Evolutionary conservation across 2,329 filamentous ascomycete species (phyloP).

Genomic region (Arachnomyces sp.): DNA sequence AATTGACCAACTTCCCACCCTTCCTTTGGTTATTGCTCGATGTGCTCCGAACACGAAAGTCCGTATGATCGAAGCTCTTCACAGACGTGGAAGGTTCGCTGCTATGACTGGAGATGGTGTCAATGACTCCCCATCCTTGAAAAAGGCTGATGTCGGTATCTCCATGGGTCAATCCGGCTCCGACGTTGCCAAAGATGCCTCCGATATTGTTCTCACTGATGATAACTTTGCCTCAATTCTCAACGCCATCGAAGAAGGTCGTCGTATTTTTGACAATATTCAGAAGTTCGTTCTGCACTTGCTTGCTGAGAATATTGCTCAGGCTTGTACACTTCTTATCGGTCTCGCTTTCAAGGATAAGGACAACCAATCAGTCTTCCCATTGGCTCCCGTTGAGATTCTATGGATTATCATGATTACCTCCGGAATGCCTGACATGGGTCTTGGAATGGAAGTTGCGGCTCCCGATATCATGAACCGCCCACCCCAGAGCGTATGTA

Average conservation of each 20-base stretch:
- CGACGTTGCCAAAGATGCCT: conserved; percentile 73
- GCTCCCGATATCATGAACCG: conserved; percentile 69
- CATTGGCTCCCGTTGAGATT: conserved; percentile 75
- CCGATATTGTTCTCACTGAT: conserved; percentile 31
- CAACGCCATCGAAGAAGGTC: conserved; percentile 72
- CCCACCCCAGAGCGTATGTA: conserved; percentile 56
- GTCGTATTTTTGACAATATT: conserved; percentile 82
- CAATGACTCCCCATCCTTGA: conserved; percentile 76
- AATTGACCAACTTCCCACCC: conserved; percentile 52
- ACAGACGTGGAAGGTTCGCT: conserved; percentile 58
- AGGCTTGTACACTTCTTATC: conserved; percentile 71
- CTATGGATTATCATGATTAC: conserved; percentile 95
- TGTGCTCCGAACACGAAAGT: conserved; percentile 61
- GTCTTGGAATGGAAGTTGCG: conserved; percentile 70
- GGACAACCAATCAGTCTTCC: conserved; percentile 68
- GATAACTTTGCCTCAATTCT: conserved; percentile 68
- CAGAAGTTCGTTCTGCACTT: conserved; percentile 80
- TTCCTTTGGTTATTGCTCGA: conserved; percentile 52
- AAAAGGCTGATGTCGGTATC: conserved; percentile 75
- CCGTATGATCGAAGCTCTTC: conserved; percentile 65
- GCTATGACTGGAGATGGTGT: conserved; percentile 89
- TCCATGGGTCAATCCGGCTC: conserved; percentile 76
- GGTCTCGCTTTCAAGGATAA: conserved; percentile 73
- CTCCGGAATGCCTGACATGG: conserved; percentile 79
- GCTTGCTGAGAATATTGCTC: conserved; percentile 71